phyloP scores from a whole-genome alignment of 2,329 filamentous ascomycete species.

The Nannizziopsis arthrosporioides region DNA sequence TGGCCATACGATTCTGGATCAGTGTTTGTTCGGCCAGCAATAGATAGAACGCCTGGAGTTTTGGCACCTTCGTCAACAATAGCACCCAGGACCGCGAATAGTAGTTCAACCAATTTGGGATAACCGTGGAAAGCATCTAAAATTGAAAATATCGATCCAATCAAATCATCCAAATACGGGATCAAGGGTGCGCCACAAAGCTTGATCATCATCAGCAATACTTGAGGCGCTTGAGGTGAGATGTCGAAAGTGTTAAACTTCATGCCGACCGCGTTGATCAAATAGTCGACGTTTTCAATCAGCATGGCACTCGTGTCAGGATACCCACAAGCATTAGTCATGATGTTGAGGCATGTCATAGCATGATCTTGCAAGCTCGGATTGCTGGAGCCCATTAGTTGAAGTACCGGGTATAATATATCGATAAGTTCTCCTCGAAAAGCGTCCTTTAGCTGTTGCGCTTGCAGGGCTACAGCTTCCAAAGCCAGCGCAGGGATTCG shows the following conservation, averaged over 20 bases:
- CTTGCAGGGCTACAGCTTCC: constrained; percentile 67
- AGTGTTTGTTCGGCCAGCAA: constrained; percentile 25
- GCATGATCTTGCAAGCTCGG: constrained; percentile 64
- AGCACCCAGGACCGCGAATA: constrained; percentile 72
- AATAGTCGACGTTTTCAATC: constrained; percentile 86
- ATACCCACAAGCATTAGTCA: constrained; percentile 69
- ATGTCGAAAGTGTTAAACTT: constrained; percentile 87
- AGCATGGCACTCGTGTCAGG: constrained; percentile 62
- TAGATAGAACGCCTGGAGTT: constrained; percentile 37
- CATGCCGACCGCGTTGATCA: constrained; percentile 82
- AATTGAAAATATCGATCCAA: constrained; percentile 81
- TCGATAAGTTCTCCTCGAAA: constrained; percentile 85
- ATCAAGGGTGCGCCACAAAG: constrained; percentile 71
- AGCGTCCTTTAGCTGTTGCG: constrained; percentile 50
- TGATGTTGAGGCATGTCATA: constrained; percentile 66
- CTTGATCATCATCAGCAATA: constrained; percentile 86
- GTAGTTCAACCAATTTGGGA: constrained; percentile 65
- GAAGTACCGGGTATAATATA: constrained; percentile 78
- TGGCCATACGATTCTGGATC: constrained; percentile 22
- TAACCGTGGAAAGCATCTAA: constrained; percentile 96
- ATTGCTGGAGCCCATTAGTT: constrained; percentile 66
- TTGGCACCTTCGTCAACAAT: constrained; percentile 72
- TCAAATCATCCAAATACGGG: constrained; percentile 81
- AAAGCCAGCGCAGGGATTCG: constrained; percentile 65
- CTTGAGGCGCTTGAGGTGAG: constrained; percentile 79